A percentile compares a stretch with the other conserved stretches of the same genome.
phyloP scores from a whole-genome alignment of 148 eudicot species.

The Persicaria tinctoria region DNA sequence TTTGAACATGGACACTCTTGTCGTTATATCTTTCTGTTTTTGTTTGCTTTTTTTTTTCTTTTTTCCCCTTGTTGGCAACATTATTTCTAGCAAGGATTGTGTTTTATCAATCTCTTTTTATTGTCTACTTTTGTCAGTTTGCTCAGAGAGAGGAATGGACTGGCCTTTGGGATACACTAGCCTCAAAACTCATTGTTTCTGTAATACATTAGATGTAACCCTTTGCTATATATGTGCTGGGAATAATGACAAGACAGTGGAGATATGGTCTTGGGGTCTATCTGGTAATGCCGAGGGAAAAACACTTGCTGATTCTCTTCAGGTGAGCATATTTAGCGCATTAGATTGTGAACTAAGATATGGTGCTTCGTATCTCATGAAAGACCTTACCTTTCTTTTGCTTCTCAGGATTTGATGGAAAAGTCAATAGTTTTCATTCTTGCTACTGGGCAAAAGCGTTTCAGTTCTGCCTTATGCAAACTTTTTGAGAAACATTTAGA shows the following conservation, averaged over 20 bases:
- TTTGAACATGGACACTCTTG: background rate
- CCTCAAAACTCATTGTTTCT: constrained; percentile 69
- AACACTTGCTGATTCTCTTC: constrained; percentile 79
- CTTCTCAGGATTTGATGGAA: constrained; percentile 84
- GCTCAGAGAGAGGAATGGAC: constrained; percentile 89
- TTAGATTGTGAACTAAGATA: background rate
- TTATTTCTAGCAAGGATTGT: background rate
- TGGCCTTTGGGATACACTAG: constrained; percentile 75
- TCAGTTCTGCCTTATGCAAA: constrained; percentile 80
- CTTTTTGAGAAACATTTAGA: constrained; percentile 94
- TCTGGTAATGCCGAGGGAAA: constrained; percentile 58
- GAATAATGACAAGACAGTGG: constrained; percentile 86
- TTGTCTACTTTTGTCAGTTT: constrained; percentile 42
- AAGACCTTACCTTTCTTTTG: background rate
- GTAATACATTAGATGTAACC: constrained; percentile 78
- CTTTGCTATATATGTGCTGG: constrained; percentile 95
- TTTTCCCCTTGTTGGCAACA: background rate
- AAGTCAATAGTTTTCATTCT: constrained; percentile 87
- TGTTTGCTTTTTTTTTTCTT: background rate
- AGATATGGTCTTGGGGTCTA: constrained; percentile 73
- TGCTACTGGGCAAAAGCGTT: constrained; percentile 86
- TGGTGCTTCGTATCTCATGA: background rate
- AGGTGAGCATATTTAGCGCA: constrained; percentile 35
- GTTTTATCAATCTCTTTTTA: background rate
- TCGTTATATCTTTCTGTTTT: background rate